These are phyloP conservation scores for Biscutella laevigata DNA, from an alignment of 441 rosid genomes.

Conservation along the genomic window DNA sequence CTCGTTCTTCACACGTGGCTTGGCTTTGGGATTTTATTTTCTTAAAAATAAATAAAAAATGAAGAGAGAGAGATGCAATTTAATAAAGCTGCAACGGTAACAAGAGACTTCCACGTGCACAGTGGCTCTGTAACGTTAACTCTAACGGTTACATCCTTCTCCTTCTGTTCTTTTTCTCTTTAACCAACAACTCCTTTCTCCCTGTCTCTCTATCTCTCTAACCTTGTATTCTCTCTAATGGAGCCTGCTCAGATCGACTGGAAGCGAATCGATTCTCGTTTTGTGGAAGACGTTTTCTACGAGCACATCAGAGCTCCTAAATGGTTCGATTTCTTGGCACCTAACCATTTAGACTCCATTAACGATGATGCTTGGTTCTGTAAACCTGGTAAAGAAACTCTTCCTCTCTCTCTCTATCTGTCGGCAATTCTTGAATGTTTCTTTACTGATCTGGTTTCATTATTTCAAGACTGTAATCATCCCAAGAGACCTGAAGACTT, in stretches of 20 bases:
- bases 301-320: slow-evolving; percentile 79
- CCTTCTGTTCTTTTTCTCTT: too few species aligned
- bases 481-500: slow-evolving; percentile 75
- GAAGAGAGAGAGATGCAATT: too few species aligned
- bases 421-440: neutral
- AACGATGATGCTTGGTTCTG: slow-evolving; percentile 80
- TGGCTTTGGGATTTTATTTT: neutral
- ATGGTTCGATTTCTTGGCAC: slow-evolving; percentile 68
- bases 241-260: slow-evolving; percentile 91
- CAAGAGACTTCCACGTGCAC: slow-evolving; percentile 24
- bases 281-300: slow-evolving; percentile 55
- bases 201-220: neutral
- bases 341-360: slow-evolving; percentile 20
- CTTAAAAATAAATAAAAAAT: too few species aligned
- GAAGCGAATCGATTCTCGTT: slow-evolving; percentile 65
- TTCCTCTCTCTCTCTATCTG: neutral
- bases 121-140: slow-evolving; percentile 25
- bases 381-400: slow-evolving; percentile 45
- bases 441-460: neutral
- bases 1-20: neutral
- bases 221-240: slow-evolving; percentile 31
- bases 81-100: slow-evolving; percentile 31
- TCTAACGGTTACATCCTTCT: slow-evolving; percentile 35
- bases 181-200: slow-evolving; percentile 4
- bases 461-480: slow-evolving; percentile 62